These are phyloP conservation scores for Stachybotrys chartarum DNA, from an alignment of 2,329 filamentous ascomycete genomes.

Conservation along the genomic window DNA sequence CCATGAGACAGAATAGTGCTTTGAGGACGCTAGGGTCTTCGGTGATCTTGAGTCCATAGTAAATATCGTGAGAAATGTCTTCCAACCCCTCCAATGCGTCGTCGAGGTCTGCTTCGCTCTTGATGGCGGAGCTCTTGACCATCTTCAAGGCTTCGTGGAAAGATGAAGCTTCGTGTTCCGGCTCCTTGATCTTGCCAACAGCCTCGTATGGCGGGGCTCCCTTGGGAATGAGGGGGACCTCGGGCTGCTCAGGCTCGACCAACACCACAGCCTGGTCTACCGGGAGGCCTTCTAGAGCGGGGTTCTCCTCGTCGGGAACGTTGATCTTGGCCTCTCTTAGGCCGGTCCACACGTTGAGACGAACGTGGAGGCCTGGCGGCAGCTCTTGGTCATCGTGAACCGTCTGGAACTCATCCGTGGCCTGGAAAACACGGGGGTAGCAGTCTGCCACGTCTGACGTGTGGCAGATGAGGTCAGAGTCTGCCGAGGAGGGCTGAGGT, in stretches of 20 bases:
- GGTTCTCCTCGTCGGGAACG: constrained; percentile 43
- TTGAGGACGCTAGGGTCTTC: constrained; percentile 46
- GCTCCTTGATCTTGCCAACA: constrained; percentile 50
- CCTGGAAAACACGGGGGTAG: constrained; percentile 56
- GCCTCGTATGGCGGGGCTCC: constrained; percentile 51
- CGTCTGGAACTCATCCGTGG: constrained; percentile 57
- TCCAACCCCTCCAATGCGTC: constrained; percentile 50
- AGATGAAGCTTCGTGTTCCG: constrained; percentile 22
- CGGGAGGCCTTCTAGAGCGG: constrained; percentile 41
- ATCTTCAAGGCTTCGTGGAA: constrained; percentile 37
- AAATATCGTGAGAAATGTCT: constrained; percentile 61
- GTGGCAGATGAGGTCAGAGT: constrained; percentile 58
- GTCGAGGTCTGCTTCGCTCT: constrained; percentile 30
- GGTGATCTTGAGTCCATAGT: constrained; percentile 58
- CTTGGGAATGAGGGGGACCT: constrained; percentile 30
- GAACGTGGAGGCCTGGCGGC: constrained; percentile 58
- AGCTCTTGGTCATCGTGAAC: constrained; percentile 59
- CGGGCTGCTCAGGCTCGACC: constrained; percentile 38
- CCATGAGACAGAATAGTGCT: constrained; percentile 50
- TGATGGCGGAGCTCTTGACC: constrained; percentile 35
- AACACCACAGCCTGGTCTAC: constrained; percentile 46
- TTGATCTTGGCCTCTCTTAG: constrained; percentile 60
- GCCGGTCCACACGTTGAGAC: constrained; percentile 57
- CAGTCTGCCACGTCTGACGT: constrained; percentile 53
- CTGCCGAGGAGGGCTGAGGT: constrained; percentile 22